These are phyloP conservation scores for Aspergillus ochraceoroseus DNA, from an alignment of 2,329 filamentous ascomycete genomes.

Conservation along the genomic window DNA sequence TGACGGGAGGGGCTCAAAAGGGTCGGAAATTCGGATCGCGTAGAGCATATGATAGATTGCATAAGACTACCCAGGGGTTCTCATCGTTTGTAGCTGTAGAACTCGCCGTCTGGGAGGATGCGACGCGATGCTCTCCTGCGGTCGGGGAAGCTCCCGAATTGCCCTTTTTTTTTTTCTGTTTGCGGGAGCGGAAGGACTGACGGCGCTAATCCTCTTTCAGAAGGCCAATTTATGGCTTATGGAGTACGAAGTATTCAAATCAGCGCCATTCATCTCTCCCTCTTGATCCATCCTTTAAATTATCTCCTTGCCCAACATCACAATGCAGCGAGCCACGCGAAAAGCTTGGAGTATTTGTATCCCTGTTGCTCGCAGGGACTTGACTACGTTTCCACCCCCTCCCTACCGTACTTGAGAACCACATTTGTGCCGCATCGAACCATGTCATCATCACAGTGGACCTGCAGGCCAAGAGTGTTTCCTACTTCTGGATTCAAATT, in stretches of 20 bases:
- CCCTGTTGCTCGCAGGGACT: too few relatives aligned
- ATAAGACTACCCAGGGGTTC: constrained; percentile 6
- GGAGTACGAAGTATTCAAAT: too few relatives aligned
- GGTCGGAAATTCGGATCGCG: constrained; percentile 5
- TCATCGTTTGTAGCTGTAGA: constrained; percentile 13
- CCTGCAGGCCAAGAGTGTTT: constrained; percentile 6
- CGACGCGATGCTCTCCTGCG: constrained; percentile 17
- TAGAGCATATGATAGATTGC: background rate
- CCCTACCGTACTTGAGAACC: too few relatives aligned
- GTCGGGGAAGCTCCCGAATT: constrained; percentile 8
- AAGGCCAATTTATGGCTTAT: too few relatives aligned
- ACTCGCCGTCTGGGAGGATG: constrained; percentile 5
- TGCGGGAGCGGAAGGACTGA: constrained; percentile 17
- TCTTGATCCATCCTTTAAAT: too few relatives aligned
- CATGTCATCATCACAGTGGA: constrained; percentile 7
- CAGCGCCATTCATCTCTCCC: too few relatives aligned
- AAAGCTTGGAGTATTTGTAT: too few relatives aligned
- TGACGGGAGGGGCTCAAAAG: constrained; percentile 12
- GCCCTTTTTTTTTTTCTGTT: constrained; percentile 3
- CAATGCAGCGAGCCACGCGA: too few relatives aligned
- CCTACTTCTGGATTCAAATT: constrained; percentile 11
- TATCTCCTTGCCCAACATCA: too few relatives aligned
- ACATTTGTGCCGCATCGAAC: too few relatives aligned
- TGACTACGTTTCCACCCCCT: too few relatives aligned
- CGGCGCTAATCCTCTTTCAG: constrained; percentile 20